Base-by-base conservation (phyloP, 768 basidiomycete species). In the Mycena olivaceomarginata region DNA sequence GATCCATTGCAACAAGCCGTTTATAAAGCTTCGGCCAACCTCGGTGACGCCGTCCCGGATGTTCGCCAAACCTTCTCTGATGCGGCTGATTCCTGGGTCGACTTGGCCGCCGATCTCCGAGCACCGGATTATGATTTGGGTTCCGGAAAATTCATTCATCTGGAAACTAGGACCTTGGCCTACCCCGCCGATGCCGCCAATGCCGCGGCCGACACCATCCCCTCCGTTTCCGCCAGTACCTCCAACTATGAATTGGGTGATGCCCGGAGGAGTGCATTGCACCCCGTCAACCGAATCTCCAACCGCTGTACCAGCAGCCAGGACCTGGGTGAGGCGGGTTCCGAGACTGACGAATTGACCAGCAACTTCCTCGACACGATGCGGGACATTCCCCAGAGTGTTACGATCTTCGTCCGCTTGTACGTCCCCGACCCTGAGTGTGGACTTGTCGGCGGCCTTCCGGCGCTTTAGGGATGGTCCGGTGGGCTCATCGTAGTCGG, bases 111-210 rank as follows among this genome's bases (percentile, higher is more conserved):
- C 13, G 57, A 6, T 1, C 57, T 59, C 57, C 5, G 31, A 31
- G 25, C 57, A 18, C 57, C 11, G 12, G 25, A 59, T 22, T 11
- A 59, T 37, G 57, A 59, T 59, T 59, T 25, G 57, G 12, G 10
- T 59, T 59, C 57, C 57, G 25, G 2, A 59, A 59, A 59, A 31
- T 13, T 56, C 15, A 22, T 56, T n/a, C n/a, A 56, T 56, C 53
- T 56, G 53, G 22, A 59, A 31, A 59, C 57, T 25, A 59, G 57
- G 57, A 59, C 57, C 57, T 37, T 59, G 25, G 57, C 57, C 25
- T 59, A 59, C 57, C 57, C 57, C 25, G 57, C 57, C 57, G 13
- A 10, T 31, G 25, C 57, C 22, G 25, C 46, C 46, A 48, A 48
- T 48, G 16, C 57, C 57, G 46, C 3, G 25, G 59, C 59, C 22